Evolutionary conservation across 257 asterid species (phyloP).

Genomic region (Solanum chilense): DNA sequence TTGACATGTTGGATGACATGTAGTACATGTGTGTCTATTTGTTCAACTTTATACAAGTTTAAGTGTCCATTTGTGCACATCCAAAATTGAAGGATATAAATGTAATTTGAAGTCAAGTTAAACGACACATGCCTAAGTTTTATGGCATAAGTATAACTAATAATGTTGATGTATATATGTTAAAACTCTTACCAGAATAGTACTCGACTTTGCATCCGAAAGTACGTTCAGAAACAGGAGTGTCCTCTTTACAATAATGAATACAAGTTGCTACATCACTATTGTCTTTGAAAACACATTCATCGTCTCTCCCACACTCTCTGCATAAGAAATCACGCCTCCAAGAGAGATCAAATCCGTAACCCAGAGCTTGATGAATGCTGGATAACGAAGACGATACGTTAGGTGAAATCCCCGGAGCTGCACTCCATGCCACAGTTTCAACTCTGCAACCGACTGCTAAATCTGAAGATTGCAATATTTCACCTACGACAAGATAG

Average conservation of each 20-base stretch:
- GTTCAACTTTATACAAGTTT: too few relatives aligned
- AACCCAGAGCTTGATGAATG: not conserved
- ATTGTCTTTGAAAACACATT: not conserved
- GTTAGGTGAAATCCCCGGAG: not conserved
- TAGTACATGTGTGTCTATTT: too few relatives aligned
- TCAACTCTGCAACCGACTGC: constrained; percentile 34
- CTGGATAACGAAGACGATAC: not conserved
- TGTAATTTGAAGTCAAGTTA: too few relatives aligned
- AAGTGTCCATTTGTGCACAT: too few relatives aligned
- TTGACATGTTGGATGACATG: too few relatives aligned
- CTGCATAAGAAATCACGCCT: not conserved
- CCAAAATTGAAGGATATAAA: too few relatives aligned
- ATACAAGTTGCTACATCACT: constrained; percentile 7
- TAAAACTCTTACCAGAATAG: not conserved
- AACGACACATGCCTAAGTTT: too few relatives aligned
- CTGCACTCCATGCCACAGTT: constrained; percentile 1
- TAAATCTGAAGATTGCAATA: constrained; percentile 12
- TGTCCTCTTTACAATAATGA: not conserved
- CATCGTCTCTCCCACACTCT: not conserved
- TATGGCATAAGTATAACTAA: not conserved
- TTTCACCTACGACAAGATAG: constrained; percentile 19
- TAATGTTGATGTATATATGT: not conserved
- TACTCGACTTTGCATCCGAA: not conserved
- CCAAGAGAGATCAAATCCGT: not conserved
- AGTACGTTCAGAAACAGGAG: not conserved